Base-by-base conservation (phyloP, 805 yeast species). In the Pichia manshurica region DNA sequence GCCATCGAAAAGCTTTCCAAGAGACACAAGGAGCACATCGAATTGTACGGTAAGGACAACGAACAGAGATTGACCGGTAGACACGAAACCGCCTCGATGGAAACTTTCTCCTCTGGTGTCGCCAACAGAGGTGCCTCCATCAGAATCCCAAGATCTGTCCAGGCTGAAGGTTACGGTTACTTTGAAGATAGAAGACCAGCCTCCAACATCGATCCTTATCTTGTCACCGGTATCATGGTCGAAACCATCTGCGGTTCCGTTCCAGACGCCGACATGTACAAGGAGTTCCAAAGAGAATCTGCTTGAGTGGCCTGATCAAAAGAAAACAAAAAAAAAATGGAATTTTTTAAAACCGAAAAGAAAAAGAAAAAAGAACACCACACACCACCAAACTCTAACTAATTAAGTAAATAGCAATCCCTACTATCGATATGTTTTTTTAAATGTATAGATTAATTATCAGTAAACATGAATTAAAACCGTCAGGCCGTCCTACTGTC, bases 131-230 rank as follows among this genome's bases (percentile, higher is more conserved):
- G 98, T 75, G 96, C 96, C 53, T 90, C 97, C 22, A 81, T 93
- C 60, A 89, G 99, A 82, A 93, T 93, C 68, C 99, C 99, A 74
- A 85, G 99, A 78, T 84, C 96, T 39, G 99, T 93, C 60, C 96
- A 96, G 69, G 87, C 87, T 73, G 98, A 90, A 72, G 97, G 97
- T 53, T 87, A 73, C 74, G 99, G 99, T 52, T 93, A 93, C 82
- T 91, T 93, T 64, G 99, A 93, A 80, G 99, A 93, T 75, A 87
- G 99, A 79, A 88, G 99, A 78, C 99, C 99, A 51, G 99, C 99
- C 58, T 90, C 98, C 54, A 93, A 93, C 84, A 93, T 93, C 63
- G 99, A 93, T 73, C 98, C 99, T 59, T 93, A 93, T 77, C 81
- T 91, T 71, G 98, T 93, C 57, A 90, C 97, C 48, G 99, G 98